A percentile compares a stretch with the other conserved stretches of the same genome.
Evolutionary conservation across 257 asterid species (phyloP).

Genomic region (Penstemon davidsonii): DNA sequence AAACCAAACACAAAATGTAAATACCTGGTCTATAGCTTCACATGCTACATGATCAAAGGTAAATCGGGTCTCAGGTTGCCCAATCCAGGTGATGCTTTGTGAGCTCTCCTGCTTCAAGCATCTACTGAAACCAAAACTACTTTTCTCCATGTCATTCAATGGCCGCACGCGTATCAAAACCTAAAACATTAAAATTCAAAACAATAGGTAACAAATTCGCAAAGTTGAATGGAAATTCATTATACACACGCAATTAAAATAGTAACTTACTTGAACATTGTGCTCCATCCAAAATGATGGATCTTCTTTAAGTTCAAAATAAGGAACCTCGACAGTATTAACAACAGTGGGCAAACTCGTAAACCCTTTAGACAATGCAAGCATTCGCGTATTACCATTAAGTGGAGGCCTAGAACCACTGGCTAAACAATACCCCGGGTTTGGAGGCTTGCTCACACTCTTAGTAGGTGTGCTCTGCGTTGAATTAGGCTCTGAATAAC

Average conservation of each 20-base stretch:
- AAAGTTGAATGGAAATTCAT: not conserved
- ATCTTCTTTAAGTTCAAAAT: slow-evolving; percentile 85
- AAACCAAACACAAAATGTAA: slow-evolving; percentile 7
- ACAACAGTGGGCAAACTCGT: slow-evolving; percentile 51
- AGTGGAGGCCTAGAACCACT: slow-evolving; percentile 62
- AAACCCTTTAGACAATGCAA: slow-evolving; percentile 65
- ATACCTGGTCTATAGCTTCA: slow-evolving; percentile 86
- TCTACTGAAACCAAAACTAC: slow-evolving; percentile 57
- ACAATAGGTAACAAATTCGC: slow-evolving; percentile 3
- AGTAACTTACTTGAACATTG: slow-evolving; percentile 78
- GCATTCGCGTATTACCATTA: slow-evolving; percentile 53
- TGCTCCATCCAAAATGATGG: slow-evolving; percentile 97
- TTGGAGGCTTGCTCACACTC: slow-evolving; percentile 81
- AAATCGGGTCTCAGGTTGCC: slow-evolving; percentile 92
- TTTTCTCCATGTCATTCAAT: slow-evolving; percentile 71
- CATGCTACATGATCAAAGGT: slow-evolving; percentile 95
- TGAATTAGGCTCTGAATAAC: slow-evolving; percentile 75
- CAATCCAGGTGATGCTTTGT: slow-evolving; percentile 84
- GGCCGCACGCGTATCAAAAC: slow-evolving; percentile 93
- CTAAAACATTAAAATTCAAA: slow-evolving; percentile 37
- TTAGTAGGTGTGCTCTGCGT: slow-evolving; percentile 81
- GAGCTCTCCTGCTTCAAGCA: slow-evolving; percentile 95
- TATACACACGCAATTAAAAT: not conserved
- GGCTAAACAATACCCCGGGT: slow-evolving; percentile 53
- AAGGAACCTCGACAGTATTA: slow-evolving; percentile 75